phyloP scores from a whole-genome alignment of 2,329 filamentous ascomycete genomes.

The Blastomyces emzantsi region DNA sequence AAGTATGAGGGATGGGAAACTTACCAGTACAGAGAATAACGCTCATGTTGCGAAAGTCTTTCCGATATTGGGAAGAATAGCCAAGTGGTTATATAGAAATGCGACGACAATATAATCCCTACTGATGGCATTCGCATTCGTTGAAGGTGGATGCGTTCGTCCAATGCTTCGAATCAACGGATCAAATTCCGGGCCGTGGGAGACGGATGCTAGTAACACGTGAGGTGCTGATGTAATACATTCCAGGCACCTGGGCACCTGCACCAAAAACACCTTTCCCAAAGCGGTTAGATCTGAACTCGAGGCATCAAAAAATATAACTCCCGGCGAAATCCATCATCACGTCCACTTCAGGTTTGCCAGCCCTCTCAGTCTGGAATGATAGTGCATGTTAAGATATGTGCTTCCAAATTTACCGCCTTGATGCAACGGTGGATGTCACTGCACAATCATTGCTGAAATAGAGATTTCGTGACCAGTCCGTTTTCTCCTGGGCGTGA shows the following conservation, averaged over 20 bases:
- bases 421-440: conserved; percentile 17
- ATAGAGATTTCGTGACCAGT: conserved; percentile 5
- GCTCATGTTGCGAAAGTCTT: conserved; percentile 42
- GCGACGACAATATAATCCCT: neutral
- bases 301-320: neutral
- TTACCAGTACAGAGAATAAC: conserved; percentile 59
- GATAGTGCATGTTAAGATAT: neutral
- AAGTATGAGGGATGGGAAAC: conserved; percentile 18
- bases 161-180: neutral
- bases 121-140: neutral
- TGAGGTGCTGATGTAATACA: neutral
- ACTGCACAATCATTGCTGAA: neutral
- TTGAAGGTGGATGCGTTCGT: neutral
- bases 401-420: neutral
- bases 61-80: neutral
- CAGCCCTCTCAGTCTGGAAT: neutral
- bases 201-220: neutral
- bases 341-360: neutral
- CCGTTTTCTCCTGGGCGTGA: neutral
- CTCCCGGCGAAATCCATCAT: neutral
- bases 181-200: neutral
- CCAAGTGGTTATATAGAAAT: neutral
- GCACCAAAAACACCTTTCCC: neutral
- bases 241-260: neutral
- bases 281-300: neutral